Conservation (phyloP, 148 eudicot species). For the Rhododendron griersonianum region DNA sequence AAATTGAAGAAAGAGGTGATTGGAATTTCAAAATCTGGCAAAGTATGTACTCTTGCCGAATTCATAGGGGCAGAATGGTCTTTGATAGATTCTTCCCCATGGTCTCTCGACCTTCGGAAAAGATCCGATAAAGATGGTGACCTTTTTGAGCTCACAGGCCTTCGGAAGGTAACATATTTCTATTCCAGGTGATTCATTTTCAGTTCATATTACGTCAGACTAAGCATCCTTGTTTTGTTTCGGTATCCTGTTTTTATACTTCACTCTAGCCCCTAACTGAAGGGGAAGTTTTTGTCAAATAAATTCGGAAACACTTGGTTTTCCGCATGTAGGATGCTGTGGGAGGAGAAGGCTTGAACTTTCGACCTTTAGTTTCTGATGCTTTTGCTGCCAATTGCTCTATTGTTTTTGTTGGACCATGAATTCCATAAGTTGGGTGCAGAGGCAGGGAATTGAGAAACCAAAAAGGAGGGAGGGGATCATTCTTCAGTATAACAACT, state of each 20-base stretch:
- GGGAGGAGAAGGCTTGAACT: not conserved
- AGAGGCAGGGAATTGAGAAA: not conserved
- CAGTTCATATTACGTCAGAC: not conserved
- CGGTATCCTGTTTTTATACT: not conserved
- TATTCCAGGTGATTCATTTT: slow-evolving; percentile 10
- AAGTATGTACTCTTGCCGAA: slow-evolving; percentile 55
- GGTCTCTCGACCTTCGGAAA: slow-evolving; percentile 45
- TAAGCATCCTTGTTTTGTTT: not conserved
- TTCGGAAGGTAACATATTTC: slow-evolving; percentile 42
- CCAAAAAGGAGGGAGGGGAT: not conserved
- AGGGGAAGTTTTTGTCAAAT: not conserved
- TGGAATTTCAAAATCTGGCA: slow-evolving; percentile 51
- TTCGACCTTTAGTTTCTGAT: not conserved
- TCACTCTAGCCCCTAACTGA: not conserved
- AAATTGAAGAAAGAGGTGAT: slow-evolving; percentile 43
- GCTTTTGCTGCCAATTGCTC: not conserved
- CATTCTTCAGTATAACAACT: not conserved
- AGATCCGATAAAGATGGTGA: slow-evolving; percentile 33
- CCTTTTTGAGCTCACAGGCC: slow-evolving; percentile 68
- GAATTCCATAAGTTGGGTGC: not conserved
- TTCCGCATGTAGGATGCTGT: not conserved
- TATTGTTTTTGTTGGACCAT: not conserved
- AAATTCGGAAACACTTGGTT: not conserved
- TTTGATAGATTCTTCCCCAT: slow-evolving; percentile 45
- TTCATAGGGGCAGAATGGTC: slow-evolving; percentile 55